phyloP scores from a whole-genome alignment of 768 basidiomycete species.

The Suillus bovinus region DNA sequence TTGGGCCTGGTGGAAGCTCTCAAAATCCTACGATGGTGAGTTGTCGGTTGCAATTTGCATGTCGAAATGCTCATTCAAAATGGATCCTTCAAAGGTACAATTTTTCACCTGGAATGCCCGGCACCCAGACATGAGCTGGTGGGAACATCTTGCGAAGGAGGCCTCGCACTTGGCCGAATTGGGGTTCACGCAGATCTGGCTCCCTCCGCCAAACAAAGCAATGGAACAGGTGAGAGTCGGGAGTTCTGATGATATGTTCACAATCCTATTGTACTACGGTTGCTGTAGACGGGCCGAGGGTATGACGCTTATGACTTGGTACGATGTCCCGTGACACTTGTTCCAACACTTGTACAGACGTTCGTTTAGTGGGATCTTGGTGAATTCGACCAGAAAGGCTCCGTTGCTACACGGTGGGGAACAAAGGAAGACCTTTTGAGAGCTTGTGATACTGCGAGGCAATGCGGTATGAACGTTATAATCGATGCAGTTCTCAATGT shows the following conservation, averaged over 20 bases:
- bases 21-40: conserved; percentile 72
- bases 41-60: not conserved
- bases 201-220: conserved; percentile 84
- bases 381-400: conserved; percentile 79
- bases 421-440: conserved; percentile 74
- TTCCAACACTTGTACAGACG: not conserved
- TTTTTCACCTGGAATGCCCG: conserved; percentile 83
- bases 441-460: conserved; percentile 67
- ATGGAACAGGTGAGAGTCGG: conserved; percentile 48
- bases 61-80: conserved; percentile 1
- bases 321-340: conserved; percentile 17
- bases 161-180: conserved; percentile 61
- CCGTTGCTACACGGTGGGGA: conserved; percentile 81
- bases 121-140: conserved; percentile 68
- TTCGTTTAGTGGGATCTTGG: conserved; percentile 77
- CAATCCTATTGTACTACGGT: conserved; percentile 11
- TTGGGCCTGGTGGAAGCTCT: conserved; percentile 48
- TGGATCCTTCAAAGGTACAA: conserved; percentile 52
- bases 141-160: conserved; percentile 71
- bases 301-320: conserved; percentile 90
- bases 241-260: conserved; percentile 11
- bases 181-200: conserved; percentile 81
- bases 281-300: conserved; percentile 61
- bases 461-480: conserved; percentile 70
- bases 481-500: conserved; percentile 93